Conservation (phyloP, 352 stramenopile species). For the Pythium guiyangense region DNA sequence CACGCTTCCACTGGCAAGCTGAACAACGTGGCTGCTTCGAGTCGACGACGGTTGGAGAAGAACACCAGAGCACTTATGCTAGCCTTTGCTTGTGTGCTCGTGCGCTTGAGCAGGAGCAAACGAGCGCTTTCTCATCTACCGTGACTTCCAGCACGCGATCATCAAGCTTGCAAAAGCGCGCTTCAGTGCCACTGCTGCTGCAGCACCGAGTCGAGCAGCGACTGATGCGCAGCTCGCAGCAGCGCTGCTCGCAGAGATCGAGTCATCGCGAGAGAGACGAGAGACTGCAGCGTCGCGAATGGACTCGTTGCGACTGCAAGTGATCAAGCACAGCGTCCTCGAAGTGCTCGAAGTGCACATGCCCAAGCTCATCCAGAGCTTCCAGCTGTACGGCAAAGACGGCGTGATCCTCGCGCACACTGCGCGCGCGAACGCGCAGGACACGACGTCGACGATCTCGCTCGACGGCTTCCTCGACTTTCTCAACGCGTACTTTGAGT, state of each 20-base stretch:
- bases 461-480: conserved; percentile 76
- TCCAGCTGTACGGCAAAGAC: conserved; percentile 49
- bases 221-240: conserved; percentile 23
- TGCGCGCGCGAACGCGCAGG: conserved; percentile 5
- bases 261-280: background rate
- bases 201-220: background rate
- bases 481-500: conserved; percentile 75
- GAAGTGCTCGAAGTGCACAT: conserved; percentile 46
- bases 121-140: conserved; percentile 44
- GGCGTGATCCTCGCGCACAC: conserved; percentile 13
- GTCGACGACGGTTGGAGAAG: background rate
- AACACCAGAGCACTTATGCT: background rate
- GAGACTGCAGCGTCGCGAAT: conserved; percentile 11
- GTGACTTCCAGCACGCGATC: conserved; percentile 56
- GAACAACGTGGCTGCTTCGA: background rate
- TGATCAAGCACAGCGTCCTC: conserved; percentile 38
- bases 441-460: conserved; percentile 35
- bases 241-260: conserved; percentile 32
- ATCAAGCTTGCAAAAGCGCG: conserved; percentile 25
- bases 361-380: conserved; percentile 42
- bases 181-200: no score
- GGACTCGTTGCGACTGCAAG: conserved; percentile 42
- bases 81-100: background rate
- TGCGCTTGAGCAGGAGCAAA: conserved; percentile 20
- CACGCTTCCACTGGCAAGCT: conserved; percentile 39